Evolutionary conservation across 2,329 filamentous ascomycete species (phyloP).

Genomic region (Diaporthe vaccinii): DNA sequence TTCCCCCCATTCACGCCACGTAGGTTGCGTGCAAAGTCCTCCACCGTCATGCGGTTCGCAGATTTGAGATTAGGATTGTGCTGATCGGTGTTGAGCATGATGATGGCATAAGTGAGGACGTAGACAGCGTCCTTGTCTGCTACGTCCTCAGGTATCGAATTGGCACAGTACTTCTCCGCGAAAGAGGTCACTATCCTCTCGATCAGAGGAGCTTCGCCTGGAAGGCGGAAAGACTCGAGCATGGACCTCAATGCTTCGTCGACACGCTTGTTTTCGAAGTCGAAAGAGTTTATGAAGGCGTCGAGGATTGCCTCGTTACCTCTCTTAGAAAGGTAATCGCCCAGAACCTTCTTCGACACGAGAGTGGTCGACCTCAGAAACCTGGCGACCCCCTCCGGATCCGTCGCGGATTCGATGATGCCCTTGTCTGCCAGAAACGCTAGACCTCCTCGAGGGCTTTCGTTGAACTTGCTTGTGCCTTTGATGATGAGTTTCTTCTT

Average conservation of each 20-base stretch:
- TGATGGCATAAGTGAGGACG: slow-evolving; percentile 93
- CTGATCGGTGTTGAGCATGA: slow-evolving; percentile 96
- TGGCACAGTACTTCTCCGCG: slow-evolving; percentile 84
- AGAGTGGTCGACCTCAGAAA: slow-evolving; percentile 91
- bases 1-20: slow-evolving; percentile 88
- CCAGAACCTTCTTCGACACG: slow-evolving; percentile 90
- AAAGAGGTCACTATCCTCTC: slow-evolving; percentile 92
- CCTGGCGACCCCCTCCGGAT: slow-evolving; percentile 83
- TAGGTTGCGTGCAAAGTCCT: slow-evolving; percentile 90
- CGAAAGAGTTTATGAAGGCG: slow-evolving; percentile 87
- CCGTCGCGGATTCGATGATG: slow-evolving; percentile 81
- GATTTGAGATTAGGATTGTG: slow-evolving; percentile 91
- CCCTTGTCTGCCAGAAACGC: slow-evolving; percentile 87
- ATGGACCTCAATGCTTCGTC: slow-evolving; percentile 90
- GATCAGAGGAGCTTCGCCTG: slow-evolving; percentile 93
- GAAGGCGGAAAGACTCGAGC: slow-evolving; percentile 92
- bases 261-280: slow-evolving; percentile 87
- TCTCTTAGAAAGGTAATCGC: slow-evolving; percentile 93
- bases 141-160: slow-evolving; percentile 78
- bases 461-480: slow-evolving; percentile 93
- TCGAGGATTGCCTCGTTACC: slow-evolving; percentile 87
- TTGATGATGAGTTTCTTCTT: slow-evolving; percentile 91
- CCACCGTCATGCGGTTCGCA: slow-evolving; percentile 84
- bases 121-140: slow-evolving; percentile 90
- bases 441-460: slow-evolving; percentile 90